A percentile compares a stretch with the other conserved stretches of the same genome.
phyloP scores from a whole-genome alignment of 208 protist species.

The Herpetomonas samuelpessoai region DNA sequence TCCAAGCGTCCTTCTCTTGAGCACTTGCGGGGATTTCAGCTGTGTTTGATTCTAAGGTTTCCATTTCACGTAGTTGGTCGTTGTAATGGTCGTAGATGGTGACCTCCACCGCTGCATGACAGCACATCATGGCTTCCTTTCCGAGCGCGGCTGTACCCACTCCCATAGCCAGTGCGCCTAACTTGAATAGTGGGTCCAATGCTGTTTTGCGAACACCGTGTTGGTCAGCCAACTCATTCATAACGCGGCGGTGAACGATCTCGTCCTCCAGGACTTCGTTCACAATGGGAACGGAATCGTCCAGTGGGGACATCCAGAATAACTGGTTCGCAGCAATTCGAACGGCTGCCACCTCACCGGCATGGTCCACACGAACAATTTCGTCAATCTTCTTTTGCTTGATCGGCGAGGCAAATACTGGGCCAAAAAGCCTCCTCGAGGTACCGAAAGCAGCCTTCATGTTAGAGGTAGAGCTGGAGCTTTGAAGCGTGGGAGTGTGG shows the following conservation, averaged over 20 bases:
- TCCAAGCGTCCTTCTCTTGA: conserved; percentile 43
- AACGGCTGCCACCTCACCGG: conserved; percentile 78
- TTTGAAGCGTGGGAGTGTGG: no score
- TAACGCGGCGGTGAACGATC: conserved; percentile 65
- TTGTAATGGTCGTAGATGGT: conserved; percentile 88
- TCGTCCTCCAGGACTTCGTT: conserved; percentile 81
- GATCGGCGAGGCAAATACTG: conserved; percentile 37
- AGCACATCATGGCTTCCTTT: conserved; percentile 88
- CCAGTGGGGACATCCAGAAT: conserved; percentile 73
- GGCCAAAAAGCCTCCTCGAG: conserved; percentile 14
- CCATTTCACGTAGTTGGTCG: conserved; percentile 83
- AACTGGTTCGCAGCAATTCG: conserved; percentile 75
- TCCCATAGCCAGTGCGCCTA: conserved; percentile 72
- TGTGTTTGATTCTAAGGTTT: conserved; percentile 35
- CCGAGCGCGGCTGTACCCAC: conserved; percentile 67
- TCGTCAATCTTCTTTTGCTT: conserved; percentile 80
- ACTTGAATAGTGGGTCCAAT: conserved; percentile 72
- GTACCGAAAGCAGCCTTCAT: no score
- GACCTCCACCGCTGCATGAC: conserved; percentile 82
- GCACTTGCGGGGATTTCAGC: conserved; percentile 20
- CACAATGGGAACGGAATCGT: conserved; percentile 62
- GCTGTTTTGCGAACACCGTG: conserved; percentile 59
- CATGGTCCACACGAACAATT: conserved; percentile 78
- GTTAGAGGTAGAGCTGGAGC: no score
- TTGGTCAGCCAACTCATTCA: conserved; percentile 68